phyloP scores from a whole-genome alignment of 1,139 yeast genomes.

The Yamadazyma kanchanaburiensis region DNA sequence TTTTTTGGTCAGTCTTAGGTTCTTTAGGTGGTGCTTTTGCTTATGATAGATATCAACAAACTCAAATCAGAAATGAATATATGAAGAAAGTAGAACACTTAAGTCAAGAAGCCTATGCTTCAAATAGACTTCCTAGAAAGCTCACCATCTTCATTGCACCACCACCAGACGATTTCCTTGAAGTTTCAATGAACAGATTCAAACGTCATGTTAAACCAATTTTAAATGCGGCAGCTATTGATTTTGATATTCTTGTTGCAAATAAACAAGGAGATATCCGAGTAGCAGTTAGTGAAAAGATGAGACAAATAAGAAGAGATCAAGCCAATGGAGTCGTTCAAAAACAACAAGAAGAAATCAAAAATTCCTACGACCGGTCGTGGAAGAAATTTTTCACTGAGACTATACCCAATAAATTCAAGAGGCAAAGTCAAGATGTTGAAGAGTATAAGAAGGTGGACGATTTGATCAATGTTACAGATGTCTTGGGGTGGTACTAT shows the following conservation, averaged over 20 bases:
- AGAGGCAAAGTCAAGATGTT: slow-evolving; percentile 14
- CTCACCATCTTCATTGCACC: slow-evolving; percentile 87
- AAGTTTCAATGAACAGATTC: slow-evolving; percentile 70
- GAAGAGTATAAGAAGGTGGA: slow-evolving; percentile 25
- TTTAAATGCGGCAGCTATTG: slow-evolving; percentile 81
- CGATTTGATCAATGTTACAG: slow-evolving; percentile 48
- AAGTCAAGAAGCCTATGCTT: slow-evolving; percentile 35
- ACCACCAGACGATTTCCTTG: slow-evolving; percentile 91
- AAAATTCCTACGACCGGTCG: slow-evolving; percentile 5
- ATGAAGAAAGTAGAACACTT: slow-evolving; percentile 55
- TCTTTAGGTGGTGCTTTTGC: slow-evolving; percentile 66
- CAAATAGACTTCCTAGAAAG: slow-evolving; percentile 61
- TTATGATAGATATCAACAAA: slow-evolving; percentile 77
- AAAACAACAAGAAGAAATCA: slow-evolving; percentile 12
- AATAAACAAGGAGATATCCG: slow-evolving; percentile 91
- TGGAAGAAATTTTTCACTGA: slow-evolving; percentile 16
- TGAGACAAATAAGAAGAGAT: slow-evolving; percentile 61
- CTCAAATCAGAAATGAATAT: slow-evolving; percentile 61
- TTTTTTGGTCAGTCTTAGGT: slow-evolving; percentile 75
- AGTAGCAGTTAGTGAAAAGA: slow-evolving; percentile 73
- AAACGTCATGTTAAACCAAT: slow-evolving; percentile 84
- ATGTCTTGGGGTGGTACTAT: slow-evolving; percentile 58
- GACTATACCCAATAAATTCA: slow-evolving; percentile 10
- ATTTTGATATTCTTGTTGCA: slow-evolving; percentile 70
- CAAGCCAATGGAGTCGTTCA: slow-evolving; percentile 4